Evolutionary conservation across 306 rosid species (phyloP).

Genomic region (Aeschynomene evenia): DNA sequence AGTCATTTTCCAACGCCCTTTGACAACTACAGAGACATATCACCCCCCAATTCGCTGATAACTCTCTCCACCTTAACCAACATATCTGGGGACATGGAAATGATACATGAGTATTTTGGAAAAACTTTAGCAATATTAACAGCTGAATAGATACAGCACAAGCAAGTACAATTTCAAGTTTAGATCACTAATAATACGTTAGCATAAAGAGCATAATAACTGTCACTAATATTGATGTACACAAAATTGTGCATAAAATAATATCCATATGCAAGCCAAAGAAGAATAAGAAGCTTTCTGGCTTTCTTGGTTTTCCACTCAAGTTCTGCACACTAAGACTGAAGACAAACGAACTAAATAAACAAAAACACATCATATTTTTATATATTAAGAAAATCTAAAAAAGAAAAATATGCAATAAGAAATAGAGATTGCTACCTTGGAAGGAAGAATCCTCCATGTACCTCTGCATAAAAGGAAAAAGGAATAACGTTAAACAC

Average conservation of each 20-base stretch:
- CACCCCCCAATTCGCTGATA: conserved; percentile 65
- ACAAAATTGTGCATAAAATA: conserved; percentile 10
- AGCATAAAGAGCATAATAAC: background rate
- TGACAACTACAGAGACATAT: conserved; percentile 44
- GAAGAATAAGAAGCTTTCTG: background rate
- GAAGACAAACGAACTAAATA: background rate
- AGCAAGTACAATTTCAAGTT: background rate
- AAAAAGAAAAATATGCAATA: conserved; percentile 11
- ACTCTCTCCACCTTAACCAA: conserved; percentile 80
- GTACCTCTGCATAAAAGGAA: conserved; percentile 61
- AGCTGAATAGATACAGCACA: conserved; percentile 6
- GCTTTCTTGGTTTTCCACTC: background rate
- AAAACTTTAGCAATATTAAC: background rate
- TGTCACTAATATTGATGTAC: background rate
- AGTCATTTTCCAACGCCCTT: conserved; percentile 31
- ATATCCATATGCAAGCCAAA: conserved; percentile 16
- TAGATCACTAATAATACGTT: background rate
- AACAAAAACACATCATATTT: conserved; percentile 9
- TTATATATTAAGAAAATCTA: too few relatives aligned
- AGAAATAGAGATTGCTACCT: conserved; percentile 44
- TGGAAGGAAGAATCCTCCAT: conserved; percentile 93
- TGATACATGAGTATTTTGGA: conserved; percentile 2
- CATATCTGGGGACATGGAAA: conserved; percentile 58
- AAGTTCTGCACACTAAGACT: background rate
- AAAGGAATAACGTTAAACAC: conserved; percentile 18